phyloP scores from a whole-genome alignment of 352 stramenopile genomes.

The Phytophthora hibernalis region DNA sequence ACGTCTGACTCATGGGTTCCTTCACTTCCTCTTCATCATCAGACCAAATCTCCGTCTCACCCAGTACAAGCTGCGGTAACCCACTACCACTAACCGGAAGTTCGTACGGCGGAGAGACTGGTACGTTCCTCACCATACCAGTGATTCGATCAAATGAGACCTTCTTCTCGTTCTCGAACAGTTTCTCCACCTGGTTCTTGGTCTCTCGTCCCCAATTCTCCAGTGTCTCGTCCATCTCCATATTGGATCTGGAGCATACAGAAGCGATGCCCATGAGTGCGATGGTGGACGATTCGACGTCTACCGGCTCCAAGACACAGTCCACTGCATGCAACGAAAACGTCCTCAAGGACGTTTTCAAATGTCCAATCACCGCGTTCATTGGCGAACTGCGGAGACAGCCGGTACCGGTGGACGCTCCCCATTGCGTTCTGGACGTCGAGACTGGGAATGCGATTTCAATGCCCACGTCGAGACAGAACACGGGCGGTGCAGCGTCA shows the following conservation, averaged over 20 bases:
- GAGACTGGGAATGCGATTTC: conserved; percentile 52
- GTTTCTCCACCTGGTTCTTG: conserved; percentile 33
- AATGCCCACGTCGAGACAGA: conserved; percentile 53
- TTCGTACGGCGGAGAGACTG: conserved; percentile 43
- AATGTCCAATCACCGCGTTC: conserved; percentile 38
- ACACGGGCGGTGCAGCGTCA: conserved; percentile 30
- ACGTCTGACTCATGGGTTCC: conserved; percentile 17
- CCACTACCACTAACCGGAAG: conserved; percentile 47
- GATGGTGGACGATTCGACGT: conserved; percentile 40
- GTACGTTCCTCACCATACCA: conserved; percentile 38
- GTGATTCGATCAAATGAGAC: conserved; percentile 32
- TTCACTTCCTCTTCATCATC: conserved; percentile 24
- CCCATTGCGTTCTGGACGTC: conserved; percentile 34
- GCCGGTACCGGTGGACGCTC: conserved; percentile 20
- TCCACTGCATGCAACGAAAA: conserved; percentile 54
- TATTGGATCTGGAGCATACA: conserved; percentile 54
- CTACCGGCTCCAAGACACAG: conserved; percentile 45
- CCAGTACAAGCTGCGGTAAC: conserved; percentile 50
- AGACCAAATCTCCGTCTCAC: conserved; percentile 44
- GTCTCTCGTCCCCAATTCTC: conserved; percentile 34
- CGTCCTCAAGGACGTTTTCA: conserved; percentile 42
- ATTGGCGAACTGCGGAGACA: conserved; percentile 52
- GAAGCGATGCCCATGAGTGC: conserved; percentile 44
- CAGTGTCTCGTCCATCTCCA: conserved; percentile 39
- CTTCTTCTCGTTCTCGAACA: conserved; percentile 40